phyloP scores from a whole-genome alignment of 345 rosid species.

The Lumnitzera littorea region DNA sequence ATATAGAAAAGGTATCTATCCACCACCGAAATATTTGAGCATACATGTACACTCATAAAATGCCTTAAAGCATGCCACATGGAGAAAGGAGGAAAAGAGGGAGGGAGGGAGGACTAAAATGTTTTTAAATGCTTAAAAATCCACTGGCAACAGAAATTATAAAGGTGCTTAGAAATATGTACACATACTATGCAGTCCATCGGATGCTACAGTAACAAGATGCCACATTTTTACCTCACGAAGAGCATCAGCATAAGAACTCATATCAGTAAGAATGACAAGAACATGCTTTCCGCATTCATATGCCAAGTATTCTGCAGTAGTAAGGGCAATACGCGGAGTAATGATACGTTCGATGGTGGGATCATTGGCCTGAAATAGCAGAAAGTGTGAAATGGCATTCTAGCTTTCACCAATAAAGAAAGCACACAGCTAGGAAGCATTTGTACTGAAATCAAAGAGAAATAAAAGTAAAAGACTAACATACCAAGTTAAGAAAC shows the following conservation, averaged over 20 bases:
- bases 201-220: no score
- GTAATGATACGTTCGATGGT: slow-evolving; percentile 96
- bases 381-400: slow-evolving; percentile 5
- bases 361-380: slow-evolving; percentile 87
- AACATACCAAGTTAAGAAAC: slow-evolving; percentile 72
- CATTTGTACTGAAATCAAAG: not conserved
- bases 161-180: no score
- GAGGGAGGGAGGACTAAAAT: no score
- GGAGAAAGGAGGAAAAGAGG: no score
- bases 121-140: no score
- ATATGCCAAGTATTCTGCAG: slow-evolving; percentile 96
- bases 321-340: slow-evolving; percentile 92
- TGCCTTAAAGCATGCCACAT: no score
- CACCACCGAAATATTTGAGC: no score
- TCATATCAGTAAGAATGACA: slow-evolving; percentile 93
- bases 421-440: not conserved
- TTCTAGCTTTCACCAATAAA: not conserved
- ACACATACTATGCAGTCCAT: no score
- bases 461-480: no score
- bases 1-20: no score
- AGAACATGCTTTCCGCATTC: slow-evolving; percentile 98
- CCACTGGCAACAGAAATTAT: no score
- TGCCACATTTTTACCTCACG: slow-evolving; percentile 59
- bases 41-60: no score
- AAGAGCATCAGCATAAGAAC: slow-evolving; percentile 98